These are phyloP conservation scores for Macrolepiota fuliginosa DNA, from an alignment of 768 basidiomycete genomes.

Conservation along the genomic window DNA sequence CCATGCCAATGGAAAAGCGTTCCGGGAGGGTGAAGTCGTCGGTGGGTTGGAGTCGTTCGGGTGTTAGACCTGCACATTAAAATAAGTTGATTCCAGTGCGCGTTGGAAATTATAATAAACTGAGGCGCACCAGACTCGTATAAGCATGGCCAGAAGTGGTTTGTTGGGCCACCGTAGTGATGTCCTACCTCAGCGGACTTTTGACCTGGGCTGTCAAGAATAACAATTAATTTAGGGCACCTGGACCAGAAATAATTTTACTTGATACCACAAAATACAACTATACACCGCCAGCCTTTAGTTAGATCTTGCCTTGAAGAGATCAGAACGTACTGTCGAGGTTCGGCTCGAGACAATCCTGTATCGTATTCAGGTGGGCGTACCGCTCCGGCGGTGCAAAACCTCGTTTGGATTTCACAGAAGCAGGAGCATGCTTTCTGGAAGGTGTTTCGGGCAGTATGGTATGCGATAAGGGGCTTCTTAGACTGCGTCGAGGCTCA, in stretches of 20 bases:
- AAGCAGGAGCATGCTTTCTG: neutral
- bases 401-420: slow-evolving; percentile 35
- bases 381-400: slow-evolving; percentile 53
- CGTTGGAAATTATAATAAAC: neutral
- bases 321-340: slow-evolving; percentile 50
- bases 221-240: neutral
- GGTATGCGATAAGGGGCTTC: neutral
- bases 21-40: slow-evolving; percentile 64
- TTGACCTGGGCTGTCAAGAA: slow-evolving; percentile 53
- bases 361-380: slow-evolving; percentile 46
- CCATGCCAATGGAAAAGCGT: slow-evolving; percentile 62
- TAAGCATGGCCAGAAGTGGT: slow-evolving; percentile 81
- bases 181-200: slow-evolving; percentile 69
- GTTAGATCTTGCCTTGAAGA: neutral
- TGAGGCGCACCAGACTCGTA: slow-evolving; percentile 54
- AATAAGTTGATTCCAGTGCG: neutral
- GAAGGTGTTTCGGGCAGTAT: neutral
- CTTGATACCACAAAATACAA: slow-evolving; percentile 88
- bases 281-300: slow-evolving; percentile 31
- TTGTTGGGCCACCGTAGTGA: slow-evolving; percentile 77
- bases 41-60: slow-evolving; percentile 44
- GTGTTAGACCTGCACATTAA: slow-evolving; percentile 50
- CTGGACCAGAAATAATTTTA: slow-evolving; percentile 25
- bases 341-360: slow-evolving; percentile 43
- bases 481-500: neutral